Evolutionary conservation across 2,329 filamentous ascomycete species (phyloP).

Genomic region (Nigrograna mackinnonii): DNA sequence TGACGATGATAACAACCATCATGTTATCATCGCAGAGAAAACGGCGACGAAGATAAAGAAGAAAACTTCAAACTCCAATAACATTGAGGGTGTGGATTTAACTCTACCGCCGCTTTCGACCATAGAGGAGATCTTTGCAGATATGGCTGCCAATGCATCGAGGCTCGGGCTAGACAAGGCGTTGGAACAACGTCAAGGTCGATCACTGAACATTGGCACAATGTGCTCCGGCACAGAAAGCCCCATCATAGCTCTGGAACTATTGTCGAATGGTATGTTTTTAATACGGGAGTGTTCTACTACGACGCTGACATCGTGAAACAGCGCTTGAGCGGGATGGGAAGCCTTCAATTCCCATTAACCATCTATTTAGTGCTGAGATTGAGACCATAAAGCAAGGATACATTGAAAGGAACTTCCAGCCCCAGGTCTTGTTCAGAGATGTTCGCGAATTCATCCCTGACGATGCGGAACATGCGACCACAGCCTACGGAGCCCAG

Average conservation of each 20-base stretch:
- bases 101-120: slow-evolving; percentile 51
- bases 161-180: slow-evolving; percentile 37
- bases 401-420: slow-evolving; percentile 52
- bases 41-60: no score
- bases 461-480: slow-evolving; percentile 53
- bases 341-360: slow-evolving; percentile 19
- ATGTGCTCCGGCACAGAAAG: slow-evolving; percentile 81
- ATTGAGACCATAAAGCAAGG: slow-evolving; percentile 52
- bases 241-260: slow-evolving; percentile 67
- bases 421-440: slow-evolving; percentile 45
- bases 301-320: background rate
- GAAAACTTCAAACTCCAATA: background rate
- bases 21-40: background rate
- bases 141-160: slow-evolving; percentile 48
- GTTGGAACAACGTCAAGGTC: slow-evolving; percentile 35
- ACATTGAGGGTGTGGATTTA: slow-evolving; percentile 28
- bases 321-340: slow-evolving; percentile 18
- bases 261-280: slow-evolving; percentile 45
- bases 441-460: slow-evolving; percentile 51
- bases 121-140: slow-evolving; percentile 54
- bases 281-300: background rate
- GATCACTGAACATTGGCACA: slow-evolving; percentile 63
- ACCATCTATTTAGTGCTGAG: slow-evolving; percentile 51
- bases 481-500: slow-evolving; percentile 68
- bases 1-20: background rate